Conservation (phyloP, 805 yeast species). For the Sugiyamaella boreocaroliniensis region DNA sequence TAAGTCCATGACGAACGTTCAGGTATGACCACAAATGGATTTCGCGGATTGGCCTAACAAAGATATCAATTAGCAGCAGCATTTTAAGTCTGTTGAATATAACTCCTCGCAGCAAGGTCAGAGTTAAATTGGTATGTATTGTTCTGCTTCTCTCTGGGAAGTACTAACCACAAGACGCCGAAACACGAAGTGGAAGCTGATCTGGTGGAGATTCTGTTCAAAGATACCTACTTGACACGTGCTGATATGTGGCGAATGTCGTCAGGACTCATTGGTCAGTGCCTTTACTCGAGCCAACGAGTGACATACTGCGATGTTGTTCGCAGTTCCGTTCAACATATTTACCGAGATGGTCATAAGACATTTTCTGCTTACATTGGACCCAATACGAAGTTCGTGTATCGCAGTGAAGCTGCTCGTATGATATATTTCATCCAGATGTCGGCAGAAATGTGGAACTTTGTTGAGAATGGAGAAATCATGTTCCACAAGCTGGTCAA, state of each 20-base stretch:
- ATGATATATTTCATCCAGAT: conserved; percentile 78
- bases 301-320: conserved; percentile 57
- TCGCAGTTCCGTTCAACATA: conserved; percentile 55
- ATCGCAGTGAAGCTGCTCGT: conserved; percentile 86
- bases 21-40: conserved; percentile 11
- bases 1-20: conserved; percentile 19
- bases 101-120: conserved; percentile 60
- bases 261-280: conserved; percentile 49
- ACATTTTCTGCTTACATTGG: conserved; percentile 73
- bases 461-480: conserved; percentile 93
- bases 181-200: conserved; percentile 54
- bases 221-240: conserved; percentile 73
- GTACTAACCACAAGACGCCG: neutral
- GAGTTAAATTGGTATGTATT: conserved; percentile 39
- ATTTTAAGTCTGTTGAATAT: conserved; percentile 41
- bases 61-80: conserved; percentile 13
- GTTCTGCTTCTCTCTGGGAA: no score
- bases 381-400: conserved; percentile 65
- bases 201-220: conserved; percentile 70
- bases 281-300: conserved; percentile 62
- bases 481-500: conserved; percentile 88
- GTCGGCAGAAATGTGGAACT: conserved; percentile 96
- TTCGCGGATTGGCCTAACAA: neutral
- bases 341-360: conserved; percentile 61
- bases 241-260: conserved; percentile 92